These are phyloP conservation scores for Thecaphora frezii DNA, from an alignment of 1,284 basidiomycete genomes.

Conservation along the genomic window DNA sequence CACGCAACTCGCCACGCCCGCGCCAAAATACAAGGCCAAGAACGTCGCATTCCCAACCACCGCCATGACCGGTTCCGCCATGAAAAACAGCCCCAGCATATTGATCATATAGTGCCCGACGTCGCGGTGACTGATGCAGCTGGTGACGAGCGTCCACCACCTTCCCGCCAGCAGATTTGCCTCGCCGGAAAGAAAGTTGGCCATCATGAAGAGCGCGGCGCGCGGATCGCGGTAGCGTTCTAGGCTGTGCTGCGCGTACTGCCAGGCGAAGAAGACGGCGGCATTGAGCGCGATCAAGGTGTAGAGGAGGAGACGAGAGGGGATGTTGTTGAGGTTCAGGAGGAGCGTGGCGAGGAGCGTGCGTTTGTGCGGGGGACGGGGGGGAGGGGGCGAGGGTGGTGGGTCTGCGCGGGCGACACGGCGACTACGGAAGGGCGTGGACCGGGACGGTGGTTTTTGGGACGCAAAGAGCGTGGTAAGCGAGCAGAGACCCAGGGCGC, in stretches of 20 bases:
- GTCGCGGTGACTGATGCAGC: conserved; percentile 36
- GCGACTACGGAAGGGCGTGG: no score
- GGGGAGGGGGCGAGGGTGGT: no score
- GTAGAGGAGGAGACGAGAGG: conserved; percentile 14
- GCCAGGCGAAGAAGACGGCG: conserved; percentile 35
- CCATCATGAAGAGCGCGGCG: conserved; percentile 66
- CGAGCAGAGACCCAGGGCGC: no score
- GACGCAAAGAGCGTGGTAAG: no score
- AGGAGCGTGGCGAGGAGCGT: conserved; percentile 2
- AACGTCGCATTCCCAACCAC: conserved; percentile 73
- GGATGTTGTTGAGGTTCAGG: conserved; percentile 4
- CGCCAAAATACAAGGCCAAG: conserved; percentile 74
- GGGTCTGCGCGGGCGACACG: no score
- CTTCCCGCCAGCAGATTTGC: conserved; percentile 71
- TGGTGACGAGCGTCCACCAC: conserved; percentile 81
- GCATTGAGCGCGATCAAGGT: conserved; percentile 36
- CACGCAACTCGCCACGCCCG: conserved; percentile 13
- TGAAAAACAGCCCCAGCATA: conserved; percentile 75
- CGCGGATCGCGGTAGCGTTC: conserved; percentile 64
- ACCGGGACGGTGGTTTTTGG: no score
- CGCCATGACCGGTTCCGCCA: conserved; percentile 71
- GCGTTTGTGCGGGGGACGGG: no score
- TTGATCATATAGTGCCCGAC: conserved; percentile 73
- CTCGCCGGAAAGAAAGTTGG: conserved; percentile 70
- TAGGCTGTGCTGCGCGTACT: conserved; percentile 21